Evolutionary conservation across 2,329 filamentous ascomycete genomes (phyloP).

Genomic region (Talaromyces sp.): DNA sequence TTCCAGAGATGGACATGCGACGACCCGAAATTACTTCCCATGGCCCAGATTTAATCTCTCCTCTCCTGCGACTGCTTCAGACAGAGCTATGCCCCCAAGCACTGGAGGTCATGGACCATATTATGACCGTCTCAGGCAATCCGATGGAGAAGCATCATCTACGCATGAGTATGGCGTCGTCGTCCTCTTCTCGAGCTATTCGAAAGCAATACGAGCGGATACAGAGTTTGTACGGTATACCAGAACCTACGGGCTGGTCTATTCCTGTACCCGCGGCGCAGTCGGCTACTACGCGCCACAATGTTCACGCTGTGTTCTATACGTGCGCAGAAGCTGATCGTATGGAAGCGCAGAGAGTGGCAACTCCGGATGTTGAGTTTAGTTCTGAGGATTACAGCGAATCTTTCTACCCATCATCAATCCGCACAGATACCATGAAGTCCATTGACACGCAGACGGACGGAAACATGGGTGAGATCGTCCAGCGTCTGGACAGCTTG

Average conservation of each 20-base stretch:
- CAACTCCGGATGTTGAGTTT: conserved; percentile 87
- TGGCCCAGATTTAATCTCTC: conserved; percentile 92
- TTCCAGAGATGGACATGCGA: conserved; percentile 89
- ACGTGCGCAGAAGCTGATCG: conserved; percentile 70
- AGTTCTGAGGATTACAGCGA: conserved; percentile 81
- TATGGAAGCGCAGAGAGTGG: conserved; percentile 57
- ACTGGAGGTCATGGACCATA: conserved; percentile 84
- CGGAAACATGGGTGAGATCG: conserved; percentile 74
- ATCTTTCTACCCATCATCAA: conserved; percentile 67
- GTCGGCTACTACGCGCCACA: conserved; percentile 78
- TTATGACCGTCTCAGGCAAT: conserved; percentile 88
- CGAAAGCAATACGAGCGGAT: conserved; percentile 93
- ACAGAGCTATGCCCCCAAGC: conserved; percentile 93
- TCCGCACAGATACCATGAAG: conserved; percentile 86
- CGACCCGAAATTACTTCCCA: conserved; percentile 85
- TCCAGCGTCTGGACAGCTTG: conserved; percentile 71
- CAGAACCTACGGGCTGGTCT: conserved; percentile 92
- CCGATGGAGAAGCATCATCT: conserved; percentile 92
- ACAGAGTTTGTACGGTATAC: conserved; percentile 92
- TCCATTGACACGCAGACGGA: conserved; percentile 66
- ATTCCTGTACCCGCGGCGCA: conserved; percentile 89
- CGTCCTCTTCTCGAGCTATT: conserved; percentile 73
- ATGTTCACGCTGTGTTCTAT: conserved; percentile 95
- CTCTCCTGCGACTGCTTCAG: conserved; percentile 79
- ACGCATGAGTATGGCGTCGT: conserved; percentile 93